Conservation (phyloP, 1,284 basidiomycete genomes). For the Melanopsichium pennsylvanicum region DNA sequence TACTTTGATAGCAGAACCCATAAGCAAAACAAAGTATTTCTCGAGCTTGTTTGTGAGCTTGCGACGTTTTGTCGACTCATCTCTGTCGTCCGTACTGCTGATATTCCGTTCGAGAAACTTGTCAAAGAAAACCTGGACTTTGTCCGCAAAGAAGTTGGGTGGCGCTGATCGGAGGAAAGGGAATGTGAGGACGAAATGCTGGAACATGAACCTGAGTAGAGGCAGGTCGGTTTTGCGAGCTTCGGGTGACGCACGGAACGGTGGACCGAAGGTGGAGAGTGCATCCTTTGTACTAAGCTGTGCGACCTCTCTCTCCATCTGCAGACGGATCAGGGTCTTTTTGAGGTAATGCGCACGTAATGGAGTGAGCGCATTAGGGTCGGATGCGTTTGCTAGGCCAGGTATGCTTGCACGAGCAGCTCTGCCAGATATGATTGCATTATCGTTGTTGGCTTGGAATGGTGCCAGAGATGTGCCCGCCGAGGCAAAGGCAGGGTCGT, state of each 20-base stretch:
- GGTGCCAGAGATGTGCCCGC: slow-evolving; percentile 43
- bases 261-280: slow-evolving; percentile 62
- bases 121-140: slow-evolving; percentile 63
- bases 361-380: slow-evolving; percentile 73
- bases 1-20: slow-evolving; percentile 58
- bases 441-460: slow-evolving; percentile 3
- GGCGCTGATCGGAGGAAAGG: slow-evolving; percentile 62
- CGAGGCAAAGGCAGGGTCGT: slow-evolving; percentile 45
- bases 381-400: slow-evolving; percentile 16
- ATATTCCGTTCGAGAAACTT: slow-evolving; percentile 61
- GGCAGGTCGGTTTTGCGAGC: slow-evolving; percentile 52
- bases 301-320: slow-evolving; percentile 71
- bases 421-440: slow-evolving; percentile 24
- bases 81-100: slow-evolving; percentile 50
- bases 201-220: slow-evolving; percentile 61
- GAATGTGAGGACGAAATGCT: slow-evolving; percentile 64
- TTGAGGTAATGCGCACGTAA: slow-evolving; percentile 93
- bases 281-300: slow-evolving; percentile 56
- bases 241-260: slow-evolving; percentile 52
- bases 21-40: slow-evolving; percentile 53
- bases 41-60: slow-evolving; percentile 47
- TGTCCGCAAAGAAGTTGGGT: slow-evolving; percentile 63
- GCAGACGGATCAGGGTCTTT: slow-evolving; percentile 86
- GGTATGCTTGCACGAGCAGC: slow-evolving; percentile 39
- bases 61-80: slow-evolving; percentile 52